Evolutionary conservation across 2,329 filamentous ascomycete species (phyloP).

Genomic region (Purpureocillium lavendulum): DNA sequence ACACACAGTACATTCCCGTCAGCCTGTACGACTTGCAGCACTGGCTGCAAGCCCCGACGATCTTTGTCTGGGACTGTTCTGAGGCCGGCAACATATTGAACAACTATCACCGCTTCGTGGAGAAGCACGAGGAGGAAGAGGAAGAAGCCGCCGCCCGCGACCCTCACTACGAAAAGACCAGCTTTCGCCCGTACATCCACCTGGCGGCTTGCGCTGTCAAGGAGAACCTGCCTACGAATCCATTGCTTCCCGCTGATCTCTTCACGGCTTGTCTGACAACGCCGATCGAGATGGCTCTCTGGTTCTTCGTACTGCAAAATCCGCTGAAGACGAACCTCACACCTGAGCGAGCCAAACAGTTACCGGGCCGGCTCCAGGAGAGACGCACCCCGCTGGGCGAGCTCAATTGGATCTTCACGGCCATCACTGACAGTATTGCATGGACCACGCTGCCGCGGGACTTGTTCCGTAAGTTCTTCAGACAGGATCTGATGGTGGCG

Average conservation of each 20-base stretch:
- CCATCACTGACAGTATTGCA: conserved; percentile 96
- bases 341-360: conserved; percentile 76
- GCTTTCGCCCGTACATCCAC: conserved; percentile 66
- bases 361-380: conserved; percentile 88
- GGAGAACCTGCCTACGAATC: conserved; percentile 92
- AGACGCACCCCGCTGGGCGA: conserved; percentile 89
- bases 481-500: conserved; percentile 98
- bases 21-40: conserved; percentile 91
- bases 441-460: conserved; percentile 91
- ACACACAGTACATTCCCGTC: conserved; percentile 97
- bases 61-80: conserved; percentile 97
- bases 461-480: conserved; percentile 92
- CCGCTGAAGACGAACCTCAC: conserved; percentile 61
- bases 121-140: conserved; percentile 91
- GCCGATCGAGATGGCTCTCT: conserved; percentile 92
- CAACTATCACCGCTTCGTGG: conserved; percentile 89
- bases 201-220: conserved; percentile 84
- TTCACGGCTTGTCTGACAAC: conserved; percentile 96
- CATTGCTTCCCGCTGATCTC: conserved; percentile 83
- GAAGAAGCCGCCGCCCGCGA: conserved; percentile 67
- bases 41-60: conserved; percentile 90
- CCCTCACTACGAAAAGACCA: conserved; percentile 74
- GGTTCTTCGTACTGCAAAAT: conserved; percentile 94
- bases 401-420: conserved; percentile 98
- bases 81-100: conserved; percentile 91